phyloP scores from a whole-genome alignment of 2,329 filamentous ascomycete genomes.

The Coccinonectria pachysandricola region DNA sequence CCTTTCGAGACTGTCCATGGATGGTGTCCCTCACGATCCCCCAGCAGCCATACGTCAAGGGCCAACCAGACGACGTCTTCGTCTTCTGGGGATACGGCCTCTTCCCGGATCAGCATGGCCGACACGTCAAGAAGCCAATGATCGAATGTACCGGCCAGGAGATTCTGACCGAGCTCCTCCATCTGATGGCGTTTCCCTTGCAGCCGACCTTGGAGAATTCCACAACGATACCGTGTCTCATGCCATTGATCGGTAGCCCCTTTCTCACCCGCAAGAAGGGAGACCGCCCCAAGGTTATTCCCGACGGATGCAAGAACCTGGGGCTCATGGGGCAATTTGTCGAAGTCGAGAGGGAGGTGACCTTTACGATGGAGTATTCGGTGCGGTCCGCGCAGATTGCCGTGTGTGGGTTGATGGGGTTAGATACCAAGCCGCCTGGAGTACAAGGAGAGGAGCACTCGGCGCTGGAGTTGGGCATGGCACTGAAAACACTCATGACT shows the following conservation, averaged over 20 bases:
- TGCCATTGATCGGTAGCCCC: slow-evolving; percentile 17
- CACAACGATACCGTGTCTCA: slow-evolving; percentile 14
- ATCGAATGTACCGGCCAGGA: slow-evolving; percentile 16
- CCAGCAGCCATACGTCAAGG: slow-evolving; percentile 14
- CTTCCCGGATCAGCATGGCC: slow-evolving; percentile 15
- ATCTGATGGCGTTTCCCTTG: slow-evolving; percentile 14
- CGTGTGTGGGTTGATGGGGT: slow-evolving; percentile 15
- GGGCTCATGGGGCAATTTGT: slow-evolving; percentile 19
- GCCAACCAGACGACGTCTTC: slow-evolving; percentile 13
- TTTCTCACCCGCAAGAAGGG: slow-evolving; percentile 17
- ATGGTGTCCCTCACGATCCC: slow-evolving; percentile 17
- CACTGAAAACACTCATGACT: slow-evolving; percentile 18
- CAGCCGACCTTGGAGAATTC: slow-evolving; percentile 15
- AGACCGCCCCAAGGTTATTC: slow-evolving; percentile 14
- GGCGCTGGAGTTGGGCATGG: slow-evolving; percentile 14
- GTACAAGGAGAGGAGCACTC: slow-evolving; percentile 16
- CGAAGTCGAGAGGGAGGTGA: slow-evolving; percentile 17
- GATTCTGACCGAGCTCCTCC: slow-evolving; percentile 16
- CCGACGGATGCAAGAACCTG: slow-evolving; percentile 14
- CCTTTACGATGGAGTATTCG: slow-evolving; percentile 20
- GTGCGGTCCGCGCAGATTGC: slow-evolving; percentile 17
- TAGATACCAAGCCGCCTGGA: slow-evolving; percentile 11
- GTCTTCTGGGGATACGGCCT: slow-evolving; percentile 19
- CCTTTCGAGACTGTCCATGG: slow-evolving; percentile 18
- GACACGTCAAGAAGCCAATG: slow-evolving; percentile 16